Conservation (phyloP, 306 rosid species). For the Cercis canadensis region DNA sequence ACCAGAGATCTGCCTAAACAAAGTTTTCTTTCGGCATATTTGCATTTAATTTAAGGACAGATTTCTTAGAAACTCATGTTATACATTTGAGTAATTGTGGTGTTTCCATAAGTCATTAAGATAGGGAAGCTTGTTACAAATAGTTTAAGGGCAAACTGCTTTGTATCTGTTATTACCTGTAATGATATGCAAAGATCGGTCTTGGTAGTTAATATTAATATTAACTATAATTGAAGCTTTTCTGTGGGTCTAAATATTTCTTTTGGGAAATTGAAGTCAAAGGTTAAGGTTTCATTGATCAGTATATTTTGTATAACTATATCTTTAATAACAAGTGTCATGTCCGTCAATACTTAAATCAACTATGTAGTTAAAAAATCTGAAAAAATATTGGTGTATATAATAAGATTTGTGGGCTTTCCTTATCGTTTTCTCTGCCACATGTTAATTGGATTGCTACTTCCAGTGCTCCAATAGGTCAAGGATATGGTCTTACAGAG, state of each 20-base stretch:
- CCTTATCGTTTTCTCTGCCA: constrained; percentile 9
- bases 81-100: neutral
- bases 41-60: constrained; percentile 1
- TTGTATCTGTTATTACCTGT: neutral
- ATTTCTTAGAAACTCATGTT: constrained; percentile 12
- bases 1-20: neutral
- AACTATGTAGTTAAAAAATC: too few relatives aligned
- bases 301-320: too few relatives aligned
- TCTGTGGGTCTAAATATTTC: constrained; percentile 25
- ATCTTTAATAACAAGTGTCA: too few relatives aligned
- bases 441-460: constrained; percentile 38
- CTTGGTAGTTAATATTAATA: constrained; percentile 18
- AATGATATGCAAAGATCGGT: constrained; percentile 8
- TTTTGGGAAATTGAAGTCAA: constrained; percentile 29
- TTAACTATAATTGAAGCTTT: constrained; percentile 18
- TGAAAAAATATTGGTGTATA: too few relatives aligned
- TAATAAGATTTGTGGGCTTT: constrained; percentile 4
- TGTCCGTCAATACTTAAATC: too few relatives aligned
- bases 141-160: neutral
- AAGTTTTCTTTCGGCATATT: neutral
- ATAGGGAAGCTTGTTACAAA: constrained; percentile 15
- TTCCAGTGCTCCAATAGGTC: constrained; percentile 89
- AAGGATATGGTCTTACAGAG: constrained; percentile 98
- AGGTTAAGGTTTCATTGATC: neutral
- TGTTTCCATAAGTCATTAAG: neutral